These are phyloP conservation scores for Aspergillus indologenus DNA, from an alignment of 495 filamentous ascomycete genomes.

Conservation along the genomic window DNA sequence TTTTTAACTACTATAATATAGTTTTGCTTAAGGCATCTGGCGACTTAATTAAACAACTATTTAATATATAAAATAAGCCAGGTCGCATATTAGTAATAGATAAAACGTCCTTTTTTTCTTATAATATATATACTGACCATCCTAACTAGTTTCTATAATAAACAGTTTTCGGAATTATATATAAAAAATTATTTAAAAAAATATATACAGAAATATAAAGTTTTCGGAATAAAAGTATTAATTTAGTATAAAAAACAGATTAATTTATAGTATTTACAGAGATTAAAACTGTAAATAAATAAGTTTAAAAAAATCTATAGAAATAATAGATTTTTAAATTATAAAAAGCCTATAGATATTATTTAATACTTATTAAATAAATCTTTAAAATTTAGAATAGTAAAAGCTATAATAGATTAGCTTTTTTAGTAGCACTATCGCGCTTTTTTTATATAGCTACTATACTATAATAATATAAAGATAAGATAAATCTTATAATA, in stretches of 20 bases:
- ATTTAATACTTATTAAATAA: too few relatives aligned
- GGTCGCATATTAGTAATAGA: slow-evolving; percentile 21
- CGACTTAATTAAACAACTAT: slow-evolving; percentile 19
- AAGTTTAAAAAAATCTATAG: too few relatives aligned
- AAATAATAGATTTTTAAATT: too few relatives aligned
- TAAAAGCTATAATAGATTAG: too few relatives aligned
- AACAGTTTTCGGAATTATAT: slow-evolving; percentile 16
- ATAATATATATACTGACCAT: slow-evolving; percentile 5
- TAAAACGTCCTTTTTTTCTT: slow-evolving; percentile 8
- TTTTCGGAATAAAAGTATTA: slow-evolving; percentile 24
- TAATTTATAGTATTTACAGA: too few relatives aligned
- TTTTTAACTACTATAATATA: slow-evolving; percentile 19
- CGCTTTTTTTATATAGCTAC: too few relatives aligned
- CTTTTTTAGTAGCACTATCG: too few relatives aligned
- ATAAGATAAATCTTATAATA: too few relatives aligned
- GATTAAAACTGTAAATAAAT: too few relatives aligned
- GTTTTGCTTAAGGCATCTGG: slow-evolving; percentile 18
- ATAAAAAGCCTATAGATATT: too few relatives aligned
- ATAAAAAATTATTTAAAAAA: slow-evolving; percentile 14
- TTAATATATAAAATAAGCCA: slow-evolving; percentile 20
- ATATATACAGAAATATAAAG: slow-evolving; percentile 17
- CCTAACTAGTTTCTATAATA: slow-evolving; percentile 15
- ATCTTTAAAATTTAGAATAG: too few relatives aligned
- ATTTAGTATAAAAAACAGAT: not conserved
- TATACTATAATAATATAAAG: too few relatives aligned